Conservation (phyloP, 1,284 basidiomycete species). For the Phlebopus sp. region DNA sequence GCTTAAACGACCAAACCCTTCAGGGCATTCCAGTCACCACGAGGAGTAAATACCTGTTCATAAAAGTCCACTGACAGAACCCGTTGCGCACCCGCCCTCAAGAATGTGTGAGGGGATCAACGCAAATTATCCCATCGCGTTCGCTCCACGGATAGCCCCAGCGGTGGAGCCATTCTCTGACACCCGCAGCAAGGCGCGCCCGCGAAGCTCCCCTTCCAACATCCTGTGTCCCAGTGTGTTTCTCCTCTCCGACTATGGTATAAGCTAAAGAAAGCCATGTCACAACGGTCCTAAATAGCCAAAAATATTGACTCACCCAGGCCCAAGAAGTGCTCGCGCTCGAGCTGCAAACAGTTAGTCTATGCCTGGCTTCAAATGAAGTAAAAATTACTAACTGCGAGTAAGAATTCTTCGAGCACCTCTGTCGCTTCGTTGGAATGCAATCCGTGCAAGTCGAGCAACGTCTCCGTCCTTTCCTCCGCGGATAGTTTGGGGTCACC, state of each 20-base stretch:
- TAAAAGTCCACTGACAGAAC: background rate
- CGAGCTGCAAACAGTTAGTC: conserved; percentile 51
- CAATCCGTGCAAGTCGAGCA: conserved; percentile 84
- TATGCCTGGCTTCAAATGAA: conserved; percentile 2
- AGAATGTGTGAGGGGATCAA: conserved; percentile 78
- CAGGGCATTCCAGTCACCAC: background rate
- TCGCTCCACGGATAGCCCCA: conserved; percentile 98
- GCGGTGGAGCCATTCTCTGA: conserved; percentile 86
- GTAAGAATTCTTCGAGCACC: conserved; percentile 86
- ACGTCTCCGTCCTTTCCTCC: conserved; percentile 81
- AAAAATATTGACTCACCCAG: conserved; percentile 51
- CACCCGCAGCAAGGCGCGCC: conserved; percentile 75
- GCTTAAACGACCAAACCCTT: conserved; percentile 6
- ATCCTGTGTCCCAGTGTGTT: conserved; percentile 90
- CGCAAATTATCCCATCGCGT: conserved; percentile 83
- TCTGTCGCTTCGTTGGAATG: conserved; percentile 92
- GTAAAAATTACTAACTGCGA: conserved; percentile 58
- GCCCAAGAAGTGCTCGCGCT: conserved; percentile 83
- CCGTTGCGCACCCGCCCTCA: conserved; percentile 19
- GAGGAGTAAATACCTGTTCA: conserved; percentile 16
- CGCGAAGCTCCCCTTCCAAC: conserved; percentile 77
- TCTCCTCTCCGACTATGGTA: conserved; percentile 91
- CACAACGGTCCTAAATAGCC: conserved; percentile 3
- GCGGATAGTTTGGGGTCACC: conserved; percentile 57
- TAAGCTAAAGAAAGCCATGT: conserved; percentile 55